Conservation (phyloP, 2,329 filamentous ascomycete species). For the Fusarium circinatum region DNA sequence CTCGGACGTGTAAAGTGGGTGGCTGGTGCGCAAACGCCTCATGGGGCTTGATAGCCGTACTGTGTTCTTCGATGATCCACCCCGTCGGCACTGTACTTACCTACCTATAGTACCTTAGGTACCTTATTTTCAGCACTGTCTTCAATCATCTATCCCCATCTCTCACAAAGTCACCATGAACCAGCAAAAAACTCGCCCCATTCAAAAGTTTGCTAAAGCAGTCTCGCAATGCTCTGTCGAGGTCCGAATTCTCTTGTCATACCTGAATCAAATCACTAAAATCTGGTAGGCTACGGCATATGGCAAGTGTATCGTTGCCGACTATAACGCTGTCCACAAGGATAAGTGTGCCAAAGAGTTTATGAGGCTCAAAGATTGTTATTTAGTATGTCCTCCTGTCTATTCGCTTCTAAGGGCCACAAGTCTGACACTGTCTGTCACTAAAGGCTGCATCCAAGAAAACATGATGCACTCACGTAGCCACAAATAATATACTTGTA, state of each 20-base stretch:
- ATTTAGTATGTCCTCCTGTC: conserved; percentile 69
- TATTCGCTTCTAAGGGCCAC: not conserved
- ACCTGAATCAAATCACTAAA: not conserved
- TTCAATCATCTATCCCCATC: not conserved
- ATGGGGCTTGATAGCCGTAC: conserved; percentile 7
- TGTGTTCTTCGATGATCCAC: not conserved
- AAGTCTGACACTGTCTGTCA: not conserved
- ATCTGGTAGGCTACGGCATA: conserved; percentile 77
- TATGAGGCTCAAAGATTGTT: conserved; percentile 85
- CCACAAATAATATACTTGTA: conserved; percentile 9
- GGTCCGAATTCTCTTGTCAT: conserved; percentile 50
- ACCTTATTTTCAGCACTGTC: not conserved
- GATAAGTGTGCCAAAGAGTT: conserved; percentile 92
- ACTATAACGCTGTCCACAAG: conserved; percentile 90
- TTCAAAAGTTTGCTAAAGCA: conserved; percentile 65
- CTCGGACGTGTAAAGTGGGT: conserved; percentile 44
- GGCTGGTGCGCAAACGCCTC: conserved; percentile 32
- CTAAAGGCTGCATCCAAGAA: conserved; percentile 44
- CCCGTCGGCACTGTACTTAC: conserved; percentile 2
- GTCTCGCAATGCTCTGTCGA: conserved; percentile 65
- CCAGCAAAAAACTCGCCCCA: conserved; percentile 54
- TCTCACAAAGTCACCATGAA: conserved; percentile 35
- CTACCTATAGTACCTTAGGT: not conserved
- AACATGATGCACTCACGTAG: conserved; percentile 28
- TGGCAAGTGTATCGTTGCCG: conserved; percentile 88